Evolutionary conservation across 1,284 basidiomycete species (phyloP).

Genomic region (Blastosporella zonata): DNA sequence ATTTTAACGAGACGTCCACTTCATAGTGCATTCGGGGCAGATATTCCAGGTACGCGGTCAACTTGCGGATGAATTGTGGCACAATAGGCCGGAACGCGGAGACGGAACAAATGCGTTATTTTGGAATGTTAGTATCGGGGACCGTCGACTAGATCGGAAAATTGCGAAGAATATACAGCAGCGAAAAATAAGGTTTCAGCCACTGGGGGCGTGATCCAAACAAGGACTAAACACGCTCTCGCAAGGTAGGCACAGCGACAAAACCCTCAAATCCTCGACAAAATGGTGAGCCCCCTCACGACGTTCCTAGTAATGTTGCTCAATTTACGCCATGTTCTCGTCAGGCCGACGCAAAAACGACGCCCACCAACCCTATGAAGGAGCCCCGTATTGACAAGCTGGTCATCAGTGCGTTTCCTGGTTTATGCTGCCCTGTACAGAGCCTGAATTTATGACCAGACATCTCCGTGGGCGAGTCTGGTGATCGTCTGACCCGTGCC

Average conservation of each 20-base stretch:
- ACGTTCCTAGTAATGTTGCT: constrained; percentile 10
- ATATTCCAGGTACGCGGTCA: no score
- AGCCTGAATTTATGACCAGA: constrained; percentile 47
- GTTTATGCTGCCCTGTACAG: background rate
- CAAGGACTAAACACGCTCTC: constrained; percentile 24
- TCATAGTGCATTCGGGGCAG: no score
- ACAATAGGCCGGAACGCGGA: no score
- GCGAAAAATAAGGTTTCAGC: constrained; percentile 44
- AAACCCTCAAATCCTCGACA: constrained; percentile 31
- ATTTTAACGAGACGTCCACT: no score
- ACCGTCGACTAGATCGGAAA: constrained; percentile 19
- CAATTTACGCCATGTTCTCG: constrained; percentile 1
- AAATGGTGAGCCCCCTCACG: constrained; percentile 35
- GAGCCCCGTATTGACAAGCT: constrained; percentile 99
- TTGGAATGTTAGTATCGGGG: constrained; percentile 6
- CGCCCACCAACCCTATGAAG: constrained; percentile 91
- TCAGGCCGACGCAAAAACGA: constrained; percentile 86
- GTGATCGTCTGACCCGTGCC: constrained; percentile 98
- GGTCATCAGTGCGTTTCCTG: constrained; percentile 86
- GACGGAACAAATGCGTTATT: constrained; percentile 3
- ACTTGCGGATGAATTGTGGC: no score
- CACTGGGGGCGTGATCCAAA: constrained; percentile 31
- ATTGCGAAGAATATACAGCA: constrained; percentile 33
- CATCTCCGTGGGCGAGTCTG: constrained; percentile 99
- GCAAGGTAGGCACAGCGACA: constrained; percentile 34